Conservation (phyloP, 2,329 filamentous ascomycete genomes). For the Ceratocystis eucalypticola region DNA sequence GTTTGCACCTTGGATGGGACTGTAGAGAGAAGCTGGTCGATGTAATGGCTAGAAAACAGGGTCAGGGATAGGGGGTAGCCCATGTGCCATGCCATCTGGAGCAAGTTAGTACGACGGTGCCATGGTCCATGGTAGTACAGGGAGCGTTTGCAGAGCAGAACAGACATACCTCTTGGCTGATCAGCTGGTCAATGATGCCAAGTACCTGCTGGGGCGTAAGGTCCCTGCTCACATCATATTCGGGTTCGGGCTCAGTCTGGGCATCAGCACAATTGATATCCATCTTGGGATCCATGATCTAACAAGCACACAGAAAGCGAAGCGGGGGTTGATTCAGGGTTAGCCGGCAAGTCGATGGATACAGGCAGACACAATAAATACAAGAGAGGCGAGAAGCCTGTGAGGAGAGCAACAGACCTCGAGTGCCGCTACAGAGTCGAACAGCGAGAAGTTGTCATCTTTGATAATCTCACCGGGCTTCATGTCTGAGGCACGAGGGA, state of each 20-base stretch:
- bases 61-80: conserved; percentile 95
- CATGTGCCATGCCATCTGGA: conserved; percentile 85
- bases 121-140: too few relatives aligned
- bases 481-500: conserved; percentile 14
- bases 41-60: conserved; percentile 80
- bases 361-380: too few relatives aligned
- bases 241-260: conserved; percentile 69
- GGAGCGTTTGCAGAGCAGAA: neutral
- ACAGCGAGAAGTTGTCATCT: conserved; percentile 86
- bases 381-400: neutral
- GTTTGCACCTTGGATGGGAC: conserved; percentile 49
- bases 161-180: conserved; percentile 64
- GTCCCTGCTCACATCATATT: conserved; percentile 58
- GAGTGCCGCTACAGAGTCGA: conserved; percentile 80
- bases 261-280: conserved; percentile 75
- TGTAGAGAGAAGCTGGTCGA: conserved; percentile 69
- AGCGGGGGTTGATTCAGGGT: neutral
- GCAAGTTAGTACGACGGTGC: neutral
- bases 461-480: conserved; percentile 65
- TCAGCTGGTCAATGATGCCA: conserved; percentile 84
- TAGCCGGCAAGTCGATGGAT: neutral
- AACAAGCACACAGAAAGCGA: neutral
- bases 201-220: conserved; percentile 68
- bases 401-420: conserved; percentile 38
- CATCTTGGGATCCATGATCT: conserved; percentile 99